phyloP scores from a whole-genome alignment of 768 basidiomycete genomes.

The Amanita exitialis region DNA sequence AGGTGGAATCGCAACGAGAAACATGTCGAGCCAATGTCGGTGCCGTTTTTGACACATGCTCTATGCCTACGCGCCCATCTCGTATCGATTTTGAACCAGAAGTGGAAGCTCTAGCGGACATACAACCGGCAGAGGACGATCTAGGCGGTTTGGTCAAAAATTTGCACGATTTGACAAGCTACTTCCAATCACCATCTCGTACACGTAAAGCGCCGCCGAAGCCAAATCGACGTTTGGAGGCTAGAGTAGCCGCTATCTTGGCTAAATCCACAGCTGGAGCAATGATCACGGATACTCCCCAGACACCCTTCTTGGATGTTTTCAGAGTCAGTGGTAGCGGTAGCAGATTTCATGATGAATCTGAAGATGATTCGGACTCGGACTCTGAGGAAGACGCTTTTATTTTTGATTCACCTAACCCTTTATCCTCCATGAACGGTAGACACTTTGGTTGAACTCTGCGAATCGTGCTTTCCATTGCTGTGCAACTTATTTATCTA shows the following conservation, averaged over 20 bases:
- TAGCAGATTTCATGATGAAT: constrained; percentile 34
- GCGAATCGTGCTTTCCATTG: constrained; percentile 7
- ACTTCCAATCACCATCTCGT: constrained; percentile 45
- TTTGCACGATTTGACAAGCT: constrained; percentile 64
- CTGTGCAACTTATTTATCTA: constrained; percentile 7
- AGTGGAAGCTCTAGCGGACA: constrained; percentile 32
- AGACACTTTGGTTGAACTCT: constrained; percentile 22
- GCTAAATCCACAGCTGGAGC: constrained; percentile 63
- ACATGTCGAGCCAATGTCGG: constrained; percentile 69
- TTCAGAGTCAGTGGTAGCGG: constrained; percentile 46
- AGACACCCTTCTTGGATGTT: constrained; percentile 73
- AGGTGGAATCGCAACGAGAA: constrained; percentile 47
- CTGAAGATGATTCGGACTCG: constrained; percentile 36
- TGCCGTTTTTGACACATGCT: constrained; percentile 81
- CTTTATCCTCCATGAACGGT: constrained; percentile 40
- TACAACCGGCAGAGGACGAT: constrained; percentile 40
- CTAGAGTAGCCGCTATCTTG: constrained; percentile 72
- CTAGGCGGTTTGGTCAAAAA: constrained; percentile 73
- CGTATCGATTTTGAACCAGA: constrained; percentile 68
- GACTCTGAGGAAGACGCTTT: constrained; percentile 52
- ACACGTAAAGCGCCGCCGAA: constrained; percentile 23
- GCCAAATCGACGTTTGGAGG: constrained; percentile 58
- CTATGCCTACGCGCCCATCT: constrained; percentile 57
- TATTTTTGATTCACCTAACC: constrained; percentile 45
- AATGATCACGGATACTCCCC: constrained; percentile 46